phyloP scores from a whole-genome alignment of 306 rosid species.

The Canavalia gladiata region DNA sequence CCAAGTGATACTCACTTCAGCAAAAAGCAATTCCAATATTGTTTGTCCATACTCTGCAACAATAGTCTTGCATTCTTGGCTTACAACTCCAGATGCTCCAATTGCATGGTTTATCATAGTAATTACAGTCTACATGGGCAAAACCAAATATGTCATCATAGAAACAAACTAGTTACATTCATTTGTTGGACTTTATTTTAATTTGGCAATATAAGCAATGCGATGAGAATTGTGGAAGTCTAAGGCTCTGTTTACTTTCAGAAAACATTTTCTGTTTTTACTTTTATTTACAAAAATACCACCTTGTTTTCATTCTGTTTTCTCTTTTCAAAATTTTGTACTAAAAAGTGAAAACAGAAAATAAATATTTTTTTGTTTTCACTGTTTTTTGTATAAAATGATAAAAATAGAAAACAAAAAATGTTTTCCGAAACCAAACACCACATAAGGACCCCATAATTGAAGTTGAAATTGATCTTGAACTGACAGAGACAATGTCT shows the following conservation, averaged over 20 bases:
- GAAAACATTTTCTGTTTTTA: too few relatives aligned
- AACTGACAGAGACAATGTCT: background rate
- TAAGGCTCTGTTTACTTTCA: too few relatives aligned
- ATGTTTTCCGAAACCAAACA: too few relatives aligned
- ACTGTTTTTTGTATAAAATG: too few relatives aligned
- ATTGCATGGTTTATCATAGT: constrained; percentile 84
- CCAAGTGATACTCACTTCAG: constrained; percentile 61
- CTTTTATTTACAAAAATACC: too few relatives aligned
- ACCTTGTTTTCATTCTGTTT: too few relatives aligned
- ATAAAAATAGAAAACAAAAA: too few relatives aligned
- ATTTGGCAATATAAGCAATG: constrained; percentile 12
- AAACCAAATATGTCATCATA: constrained; percentile 29
- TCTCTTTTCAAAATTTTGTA: too few relatives aligned
- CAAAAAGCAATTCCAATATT: constrained; percentile 77
- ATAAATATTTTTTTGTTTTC: too few relatives aligned
- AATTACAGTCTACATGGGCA: constrained; percentile 64
- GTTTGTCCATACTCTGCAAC: constrained; percentile 78
- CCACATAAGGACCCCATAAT: constrained; percentile 16
- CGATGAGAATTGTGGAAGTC: constrained; percentile 1
- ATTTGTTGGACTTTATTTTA: constrained; percentile 10
- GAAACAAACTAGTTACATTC: constrained; percentile 22
- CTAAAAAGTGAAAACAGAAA: too few relatives aligned
- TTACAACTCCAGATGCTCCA: constrained; percentile 76
- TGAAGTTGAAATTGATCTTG: background rate
- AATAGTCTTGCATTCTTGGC: constrained; percentile 80